Evolutionary conservation across 192 early-diverging fungal genomes (phyloP).

Genomic region (Rhizoclosmatium sp.): DNA sequence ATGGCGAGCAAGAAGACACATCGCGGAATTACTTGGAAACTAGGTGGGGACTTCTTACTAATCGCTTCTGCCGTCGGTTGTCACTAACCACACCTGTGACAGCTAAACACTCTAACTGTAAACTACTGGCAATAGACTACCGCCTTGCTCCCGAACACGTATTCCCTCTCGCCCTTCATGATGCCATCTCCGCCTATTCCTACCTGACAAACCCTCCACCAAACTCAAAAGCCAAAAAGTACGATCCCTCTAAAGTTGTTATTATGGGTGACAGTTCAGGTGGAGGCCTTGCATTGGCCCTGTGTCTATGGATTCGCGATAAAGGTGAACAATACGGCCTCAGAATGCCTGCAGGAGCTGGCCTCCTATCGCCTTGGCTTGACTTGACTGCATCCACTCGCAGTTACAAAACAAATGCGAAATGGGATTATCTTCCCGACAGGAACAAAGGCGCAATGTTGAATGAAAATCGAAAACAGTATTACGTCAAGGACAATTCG

Average conservation of each 20-base stretch:
- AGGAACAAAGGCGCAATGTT: constrained; percentile 38
- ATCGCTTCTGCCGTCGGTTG: constrained; percentile 12
- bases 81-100: not conserved
- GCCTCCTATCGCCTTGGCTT: constrained; percentile 72
- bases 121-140: constrained; percentile 73
- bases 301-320: constrained; percentile 50
- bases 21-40: constrained; percentile 44
- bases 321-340: constrained; percentile 6
- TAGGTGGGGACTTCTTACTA: constrained; percentile 7
- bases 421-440: constrained; percentile 49
- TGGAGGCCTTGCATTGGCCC: constrained; percentile 58
- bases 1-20: constrained; percentile 34
- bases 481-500: constrained; percentile 42
- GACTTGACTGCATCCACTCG: constrained; percentile 59
- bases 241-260: constrained; percentile 47
- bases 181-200: constrained; percentile 80
- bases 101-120: constrained; percentile 56
- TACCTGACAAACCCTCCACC: constrained; percentile 63
- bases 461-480: constrained; percentile 31
- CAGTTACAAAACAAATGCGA: constrained; percentile 48
- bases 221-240: not conserved
- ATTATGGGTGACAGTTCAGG: constrained; percentile 64
- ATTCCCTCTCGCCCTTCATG: constrained; percentile 84
- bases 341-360: constrained; percentile 60
- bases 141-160: constrained; percentile 80